Percentiles rank a stretch among this genome's conserved stretches.
These are phyloP conservation scores for Auriscalpium orientale DNA, from an alignment of 768 basidiomycete species.

Conservation along the genomic window DNA sequence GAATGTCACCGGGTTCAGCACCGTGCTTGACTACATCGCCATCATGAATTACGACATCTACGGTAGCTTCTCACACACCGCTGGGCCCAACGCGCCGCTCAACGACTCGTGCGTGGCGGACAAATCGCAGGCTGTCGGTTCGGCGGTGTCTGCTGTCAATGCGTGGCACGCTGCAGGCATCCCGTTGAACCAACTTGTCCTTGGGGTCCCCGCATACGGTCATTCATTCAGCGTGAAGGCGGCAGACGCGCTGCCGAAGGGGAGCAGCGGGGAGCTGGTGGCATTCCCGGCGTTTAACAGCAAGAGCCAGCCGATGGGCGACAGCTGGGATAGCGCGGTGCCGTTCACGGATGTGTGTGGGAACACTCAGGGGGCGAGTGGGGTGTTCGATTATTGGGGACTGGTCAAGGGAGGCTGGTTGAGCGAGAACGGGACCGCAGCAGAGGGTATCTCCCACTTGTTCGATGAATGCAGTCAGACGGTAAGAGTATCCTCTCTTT, in stretches of 20 bases:
- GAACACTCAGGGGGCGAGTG: slow-evolving; percentile 19
- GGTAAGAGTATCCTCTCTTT: slow-evolving; percentile 31
- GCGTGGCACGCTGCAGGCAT: slow-evolving; percentile 10
- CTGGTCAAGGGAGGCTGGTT: slow-evolving; percentile 9
- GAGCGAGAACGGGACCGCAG: slow-evolving; percentile 1
- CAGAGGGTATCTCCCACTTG: slow-evolving; percentile 37
- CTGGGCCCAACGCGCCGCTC: slow-evolving; percentile 13
- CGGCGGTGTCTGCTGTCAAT: slow-evolving; percentile 7
- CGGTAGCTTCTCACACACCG: slow-evolving; percentile 1
- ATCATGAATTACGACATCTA: slow-evolving; percentile 15
- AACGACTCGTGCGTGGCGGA: slow-evolving; percentile 7
- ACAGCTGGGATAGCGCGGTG: slow-evolving; percentile 20
- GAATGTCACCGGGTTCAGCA: slow-evolving; percentile 4
- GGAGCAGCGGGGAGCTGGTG: slow-evolving; percentile 26
- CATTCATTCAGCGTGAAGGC: slow-evolving; percentile 54
- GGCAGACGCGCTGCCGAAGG: slow-evolving; percentile 28
- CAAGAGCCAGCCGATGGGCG: slow-evolving; percentile 35
- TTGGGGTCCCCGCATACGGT: slow-evolving; percentile 82
- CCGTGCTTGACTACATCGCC: slow-evolving; percentile 12
- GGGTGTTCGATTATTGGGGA: slow-evolving; percentile 12
- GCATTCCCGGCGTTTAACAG: slow-evolving; percentile 47
- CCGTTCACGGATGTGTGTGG: slow-evolving; percentile 26
- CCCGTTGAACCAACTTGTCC: slow-evolving; percentile 49
- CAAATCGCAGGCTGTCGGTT: neutral
- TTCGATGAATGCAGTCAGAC: slow-evolving; percentile 71